Evolutionary conservation across 352 stramenopile genomes (phyloP), one percentile per base, ranked within the genome.

Genomic region (Phytopythium boreale): DNA sequence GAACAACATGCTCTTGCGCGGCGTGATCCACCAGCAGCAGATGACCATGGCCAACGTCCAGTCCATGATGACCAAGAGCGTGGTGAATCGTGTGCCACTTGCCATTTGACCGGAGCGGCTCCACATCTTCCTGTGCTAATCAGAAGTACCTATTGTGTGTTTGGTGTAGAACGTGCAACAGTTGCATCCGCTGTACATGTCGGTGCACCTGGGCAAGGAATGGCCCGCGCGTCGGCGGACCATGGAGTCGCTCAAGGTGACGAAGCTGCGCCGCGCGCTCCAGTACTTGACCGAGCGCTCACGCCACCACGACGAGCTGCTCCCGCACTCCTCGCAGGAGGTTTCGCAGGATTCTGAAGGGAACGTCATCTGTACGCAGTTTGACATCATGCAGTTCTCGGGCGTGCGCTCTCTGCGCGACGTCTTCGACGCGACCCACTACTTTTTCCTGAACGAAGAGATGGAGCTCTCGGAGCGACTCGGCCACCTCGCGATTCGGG

Each of bases 381-480:
- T 80, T 31, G 72, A 79, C 49, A 62, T 75, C 27, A 27, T 74
- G 9, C 73, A 77, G 22, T 71, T 82, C 11, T 34, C 53, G 20
- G 71, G 62, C 7, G 62, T 67, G 1, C 20, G 34, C 10, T 78
- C 68, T 0, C 57, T 84, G 15, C 46, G 68, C 15, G 61, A 78
- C 59, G 71, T 84, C 19, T 81, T 64, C 27, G 71, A 84, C 12
- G 66, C 63, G 14, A 53, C 73, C 11, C 55, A 62, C 26, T 77
- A 72, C 29, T 78, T 68, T 51, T 59, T 69, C 37, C 44, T 41
- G 31, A 79, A 82, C 47, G 76, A 80, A 56, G 73, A 84, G 53
- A 81, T 84, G 56, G 64, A 63, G 44, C 67, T 76, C 24, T 77
- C 71, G 1, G 73, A 84, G 55, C 57, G 67, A 8, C 43, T 80